These are phyloP conservation scores for Globisporangium acanthophoron DNA, from an alignment of 352 stramenopile species.

Conservation along the genomic window DNA sequence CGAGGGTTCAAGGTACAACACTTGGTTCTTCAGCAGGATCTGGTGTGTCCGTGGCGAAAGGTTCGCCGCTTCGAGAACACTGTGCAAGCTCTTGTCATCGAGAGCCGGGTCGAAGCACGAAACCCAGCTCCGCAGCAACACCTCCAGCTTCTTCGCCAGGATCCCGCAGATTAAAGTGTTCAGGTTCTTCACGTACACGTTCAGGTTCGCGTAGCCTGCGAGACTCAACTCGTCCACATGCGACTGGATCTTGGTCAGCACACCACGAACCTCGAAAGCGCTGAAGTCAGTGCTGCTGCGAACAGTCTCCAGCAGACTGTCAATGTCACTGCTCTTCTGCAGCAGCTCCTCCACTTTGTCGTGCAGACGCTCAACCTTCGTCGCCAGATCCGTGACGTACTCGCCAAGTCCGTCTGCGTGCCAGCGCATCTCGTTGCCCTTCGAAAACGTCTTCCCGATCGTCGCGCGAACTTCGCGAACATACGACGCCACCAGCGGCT, in stretches of 20 bases:
- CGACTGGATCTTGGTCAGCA: constrained; percentile 88
- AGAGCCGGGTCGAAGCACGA: constrained; percentile 50
- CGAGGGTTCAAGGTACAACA: constrained; percentile 94
- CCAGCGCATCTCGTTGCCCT: constrained; percentile 87
- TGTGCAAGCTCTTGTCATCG: constrained; percentile 57
- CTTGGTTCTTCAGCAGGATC: constrained; percentile 96
- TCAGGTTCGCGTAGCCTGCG: constrained; percentile 91
- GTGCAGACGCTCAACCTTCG: constrained; percentile 95
- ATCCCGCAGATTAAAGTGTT: constrained; percentile 86
- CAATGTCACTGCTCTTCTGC: constrained; percentile 90
- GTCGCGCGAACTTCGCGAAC: constrained; percentile 78
- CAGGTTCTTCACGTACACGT: constrained; percentile 89
- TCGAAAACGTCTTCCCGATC: constrained; percentile 87
- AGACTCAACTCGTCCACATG: constrained; percentile 94
- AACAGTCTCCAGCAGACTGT: constrained; percentile 86
- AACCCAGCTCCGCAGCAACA: constrained; percentile 62
- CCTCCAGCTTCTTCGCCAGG: constrained; percentile 74
- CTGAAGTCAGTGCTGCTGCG: constrained; percentile 54
- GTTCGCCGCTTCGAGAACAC: constrained; percentile 34
- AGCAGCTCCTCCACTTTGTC: constrained; percentile 97
- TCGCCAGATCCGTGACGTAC: constrained; percentile 85
- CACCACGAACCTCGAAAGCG: constrained; percentile 32
- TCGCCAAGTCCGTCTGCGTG: constrained; percentile 83
- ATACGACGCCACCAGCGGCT: constrained; percentile 64
- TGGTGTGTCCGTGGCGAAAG: constrained; percentile 74